Conservation (phyloP, 2,329 filamentous ascomycete genomes). For the Xylaria sp. region DNA sequence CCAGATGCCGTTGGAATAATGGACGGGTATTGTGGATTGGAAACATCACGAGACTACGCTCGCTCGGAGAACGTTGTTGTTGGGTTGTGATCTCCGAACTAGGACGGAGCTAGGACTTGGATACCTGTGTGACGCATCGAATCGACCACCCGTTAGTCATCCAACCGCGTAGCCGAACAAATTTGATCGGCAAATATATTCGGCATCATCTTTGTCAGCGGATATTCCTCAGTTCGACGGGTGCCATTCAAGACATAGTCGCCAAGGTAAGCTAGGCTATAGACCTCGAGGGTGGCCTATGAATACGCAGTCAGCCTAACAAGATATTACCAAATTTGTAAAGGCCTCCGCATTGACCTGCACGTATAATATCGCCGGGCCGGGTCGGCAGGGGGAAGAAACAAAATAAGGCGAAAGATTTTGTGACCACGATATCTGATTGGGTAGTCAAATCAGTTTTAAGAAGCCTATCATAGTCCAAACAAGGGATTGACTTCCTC, state of each 20-base stretch:
- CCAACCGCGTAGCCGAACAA: background rate
- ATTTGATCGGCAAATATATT: background rate
- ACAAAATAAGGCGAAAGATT: slow-evolving; percentile 6
- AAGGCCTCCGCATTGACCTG: slow-evolving; percentile 10
- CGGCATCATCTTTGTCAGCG: slow-evolving; percentile 1
- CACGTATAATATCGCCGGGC: background rate
- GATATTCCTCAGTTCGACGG: background rate
- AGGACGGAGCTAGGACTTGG: background rate
- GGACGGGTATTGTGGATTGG: no score
- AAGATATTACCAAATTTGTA: background rate
- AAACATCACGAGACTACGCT: background rate
- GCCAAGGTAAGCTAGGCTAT: slow-evolving; percentile 16
- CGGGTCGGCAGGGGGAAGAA: slow-evolving; percentile 1
- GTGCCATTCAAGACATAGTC: background rate
- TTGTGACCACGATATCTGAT: background rate
- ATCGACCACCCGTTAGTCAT: background rate
- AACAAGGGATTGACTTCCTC: background rate
- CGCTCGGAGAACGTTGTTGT: background rate
- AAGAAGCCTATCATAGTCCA: background rate
- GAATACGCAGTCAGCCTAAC: slow-evolving; percentile 10
- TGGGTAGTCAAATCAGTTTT: background rate
- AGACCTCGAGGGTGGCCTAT: background rate
- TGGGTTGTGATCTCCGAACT: background rate
- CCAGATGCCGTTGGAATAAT: background rate
- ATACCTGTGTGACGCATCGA: background rate